A percentile compares a stretch with the other conserved stretches of the same genome.
Evolutionary conservation across 176 grass and related monocot species (phyloP).

Genomic region (Metroxylon sagu): DNA sequence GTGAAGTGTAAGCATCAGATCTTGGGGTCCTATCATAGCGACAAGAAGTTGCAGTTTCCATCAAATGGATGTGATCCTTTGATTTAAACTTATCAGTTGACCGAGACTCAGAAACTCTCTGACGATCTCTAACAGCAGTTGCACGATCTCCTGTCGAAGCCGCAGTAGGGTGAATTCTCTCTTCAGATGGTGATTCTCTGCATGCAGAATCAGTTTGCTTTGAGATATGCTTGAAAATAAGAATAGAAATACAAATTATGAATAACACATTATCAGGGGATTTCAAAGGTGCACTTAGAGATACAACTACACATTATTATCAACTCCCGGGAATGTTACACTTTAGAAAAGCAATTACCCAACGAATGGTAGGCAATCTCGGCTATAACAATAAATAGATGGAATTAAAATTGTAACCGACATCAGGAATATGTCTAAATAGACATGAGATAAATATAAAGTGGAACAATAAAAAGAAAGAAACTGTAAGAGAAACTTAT

Average conservation of each 20-base stretch:
- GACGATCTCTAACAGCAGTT: conserved; percentile 11
- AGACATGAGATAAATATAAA: no score
- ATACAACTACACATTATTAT: no score
- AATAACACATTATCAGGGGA: not conserved
- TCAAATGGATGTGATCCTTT: conserved; percentile 2
- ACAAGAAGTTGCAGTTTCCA: conserved; percentile 20
- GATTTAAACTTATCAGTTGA: conserved; percentile 15
- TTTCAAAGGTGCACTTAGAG: not conserved
- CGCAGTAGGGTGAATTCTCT: not conserved
- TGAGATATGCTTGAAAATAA: conserved; percentile 18
- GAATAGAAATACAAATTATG: not conserved
- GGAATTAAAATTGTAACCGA: no score
- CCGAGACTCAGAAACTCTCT: conserved; percentile 12
- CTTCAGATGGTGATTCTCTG: conserved; percentile 12
- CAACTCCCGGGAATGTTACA: no score
- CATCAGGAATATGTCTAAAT: no score
- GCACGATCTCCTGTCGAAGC: conserved; percentile 11
- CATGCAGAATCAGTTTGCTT: conserved; percentile 30
- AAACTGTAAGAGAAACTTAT: no score
- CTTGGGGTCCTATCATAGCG: conserved; percentile 27
- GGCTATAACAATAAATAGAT: no score
- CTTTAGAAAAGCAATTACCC: no score
- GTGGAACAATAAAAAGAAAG: no score
- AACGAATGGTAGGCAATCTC: no score
- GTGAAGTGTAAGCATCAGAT: conserved; percentile 20